Evolutionary conservation across 1,284 basidiomycete genomes (phyloP), one percentile per base, ranked within the genome.

Genomic region (Neonothopanus nambi): DNA sequence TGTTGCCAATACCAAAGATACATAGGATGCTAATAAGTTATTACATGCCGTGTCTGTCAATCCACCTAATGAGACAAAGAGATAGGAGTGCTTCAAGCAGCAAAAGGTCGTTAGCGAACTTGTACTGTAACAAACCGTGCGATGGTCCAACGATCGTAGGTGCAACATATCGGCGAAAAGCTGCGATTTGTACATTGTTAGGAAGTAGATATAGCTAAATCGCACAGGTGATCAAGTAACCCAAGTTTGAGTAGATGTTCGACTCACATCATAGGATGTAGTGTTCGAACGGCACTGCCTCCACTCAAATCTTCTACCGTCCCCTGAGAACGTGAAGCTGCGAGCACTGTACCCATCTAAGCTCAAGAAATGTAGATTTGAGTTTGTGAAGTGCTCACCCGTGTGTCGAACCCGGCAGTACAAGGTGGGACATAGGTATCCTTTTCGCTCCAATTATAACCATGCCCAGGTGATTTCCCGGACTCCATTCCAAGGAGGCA

Each of bases 11-110:
- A 33, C 30, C 30, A 33, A 33, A 13, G 30, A 33, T n/a, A 33
- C 13, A 33, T 13, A 33, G 30, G 8, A 9, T 33, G 30, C 30
- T 33, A 33, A 33, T 28, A 33, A 33, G 13, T 33, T 33, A 40
- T 63, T 68, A 76, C 59, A 70, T 68, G 54, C 75, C 74, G 62
- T 72, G 76, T 64, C 73, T 67, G 67, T 89, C 87, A 64, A 89
- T 69, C 86, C 86, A 90, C 54, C 87, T 78, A 67, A 89, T 89
- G 58, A 91, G 69, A 63, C 78, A 82, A 46, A 91, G 73, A 7
- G 89, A 76, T 36, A 90, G 67, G 53, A 89, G 70, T 5, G 78
- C 75, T 65, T 88, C 79, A 13, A 86, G 73, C 58, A 90, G 68
- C 48, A 89, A 77, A 36, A 70, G 61, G 53, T 81, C 80, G 50